Evolutionary conservation across 139 green algal species (phyloP), one percentile per base, ranked within the genome.

Genomic region (Pleodorina starrii): DNA sequence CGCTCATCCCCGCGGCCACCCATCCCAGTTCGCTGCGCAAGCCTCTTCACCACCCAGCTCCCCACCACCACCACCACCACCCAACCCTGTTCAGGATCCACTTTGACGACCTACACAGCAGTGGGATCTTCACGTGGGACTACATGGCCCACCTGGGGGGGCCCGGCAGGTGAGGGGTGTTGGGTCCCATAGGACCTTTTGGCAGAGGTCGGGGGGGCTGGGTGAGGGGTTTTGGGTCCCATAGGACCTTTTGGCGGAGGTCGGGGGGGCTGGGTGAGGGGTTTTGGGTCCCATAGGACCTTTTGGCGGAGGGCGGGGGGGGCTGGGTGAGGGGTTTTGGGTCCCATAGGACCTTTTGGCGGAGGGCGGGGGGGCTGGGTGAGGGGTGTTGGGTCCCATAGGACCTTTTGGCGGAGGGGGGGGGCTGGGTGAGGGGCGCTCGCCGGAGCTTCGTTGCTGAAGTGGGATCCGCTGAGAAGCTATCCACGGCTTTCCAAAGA

Each of bases 21-120:
- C n/a, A n/a, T n/a, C n/a, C n/a, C n/a, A n/a, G n/a, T n/a, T n/a
- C n/a, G n/a, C n/a, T n/a, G n/a, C n/a, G n/a, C n/a, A n/a, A n/a
- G n/a, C 48, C 12, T 57, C 10, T 57, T 57, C 48, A 12, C 48
- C 11, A 12, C 48, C 12, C 48, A 12, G 48, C 48, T 57, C 12
- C 12, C 12, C 48, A 21, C 48, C 48, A 21, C 12, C 11, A 57
- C 12, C 10, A 57, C 48, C 10, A 10, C 10, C 21, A 38, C 63
- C 19, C 63, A 16, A 1, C 2, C 12, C 27, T n/a, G 38, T 89
- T 9, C 90, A 93, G 90, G 72, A 76, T 95, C 29, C 32, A 77
- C 23, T 96, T 96, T 89, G 94, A 96, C 48, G 94, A 96, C 77
- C 54, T 96, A 40, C 93, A 96, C 80, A 85, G 57, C 40, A 86